Conservation (phyloP, 495 filamentous ascomycete genomes). For the Penicillium ucsense region DNA sequence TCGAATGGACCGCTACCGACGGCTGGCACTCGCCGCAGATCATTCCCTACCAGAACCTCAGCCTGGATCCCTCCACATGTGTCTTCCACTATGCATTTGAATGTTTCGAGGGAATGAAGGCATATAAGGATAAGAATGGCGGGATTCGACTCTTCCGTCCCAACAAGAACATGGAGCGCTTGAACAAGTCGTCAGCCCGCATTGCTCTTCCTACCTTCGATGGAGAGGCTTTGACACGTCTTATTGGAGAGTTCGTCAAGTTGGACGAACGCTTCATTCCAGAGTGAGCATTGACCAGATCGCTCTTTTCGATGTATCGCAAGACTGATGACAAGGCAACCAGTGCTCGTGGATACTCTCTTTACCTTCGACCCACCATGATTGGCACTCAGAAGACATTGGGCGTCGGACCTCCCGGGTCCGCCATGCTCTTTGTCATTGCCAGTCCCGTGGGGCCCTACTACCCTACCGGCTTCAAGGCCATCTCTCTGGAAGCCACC, state of each 20-base stretch:
- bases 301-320: neutral
- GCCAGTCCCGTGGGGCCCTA: constrained; percentile 95
- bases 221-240: constrained; percentile 56
- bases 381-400: constrained; percentile 93
- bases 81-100: constrained; percentile 98
- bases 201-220: constrained; percentile 87
- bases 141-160: constrained; percentile 84
- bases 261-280: constrained; percentile 87
- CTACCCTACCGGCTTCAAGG: constrained; percentile 97
- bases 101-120: constrained; percentile 98
- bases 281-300: constrained; percentile 28
- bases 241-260: constrained; percentile 69
- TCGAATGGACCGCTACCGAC: constrained; percentile 79
- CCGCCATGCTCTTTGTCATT: constrained; percentile 85
- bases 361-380: constrained; percentile 92
- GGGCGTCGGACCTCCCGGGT: constrained; percentile 83
- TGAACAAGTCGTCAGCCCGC: constrained; percentile 80
- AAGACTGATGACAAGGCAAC: constrained; percentile 4
- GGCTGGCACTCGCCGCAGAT: constrained; percentile 79
- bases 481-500: constrained; percentile 85
- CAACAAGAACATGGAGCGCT: constrained; percentile 86
- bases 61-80: constrained; percentile 89
- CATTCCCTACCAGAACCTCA: constrained; percentile 91
- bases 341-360: constrained; percentile 68
- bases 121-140: constrained; percentile 73